Base-by-base conservation (phyloP, 75 land plant genomes). In the Pinus taeda region DNA sequence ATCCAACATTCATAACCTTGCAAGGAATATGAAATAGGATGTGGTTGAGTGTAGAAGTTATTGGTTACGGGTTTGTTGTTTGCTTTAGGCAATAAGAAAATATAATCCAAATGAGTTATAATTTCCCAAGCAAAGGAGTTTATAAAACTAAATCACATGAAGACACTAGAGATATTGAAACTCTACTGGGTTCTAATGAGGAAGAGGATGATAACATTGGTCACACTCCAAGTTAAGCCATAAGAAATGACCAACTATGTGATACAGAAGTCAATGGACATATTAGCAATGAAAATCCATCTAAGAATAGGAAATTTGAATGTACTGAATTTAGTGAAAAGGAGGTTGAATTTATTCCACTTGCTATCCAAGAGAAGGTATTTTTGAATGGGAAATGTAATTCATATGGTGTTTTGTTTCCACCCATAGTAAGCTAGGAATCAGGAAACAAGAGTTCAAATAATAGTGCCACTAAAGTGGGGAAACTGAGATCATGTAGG, bases 191-290 rank as follows among this genome's bases (percentile, higher is more conserved):
- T 78, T 77, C 81, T 9, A 91, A 84, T 45, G 87, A 82, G 30
- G 90, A 83, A 45, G 85, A 89, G 24, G 89, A 89, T 36, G 93
- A 91, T 18, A 91, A 91, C 82, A 91, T 91, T 11, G 93, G 87
- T 15, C 85, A 88, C 29, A 86, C 89, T 18, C 71, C 79, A 59
- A 79, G 87, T 60, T n/a, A 76, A 73, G n/a, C 57, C 15, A 18
- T 55, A 4, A 56, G 33, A 42, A 57, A 57, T 42, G n/a, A 15
- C 30, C 45, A 45, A 22, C 12, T 39, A 15, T 64, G 21, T 26
- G 11, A 18, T 20, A 37, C 22, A 1, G 22, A 42, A 37, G 67
- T 36, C 11, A 15, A n/a, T 64, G 55, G 15, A 39, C 49, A 69
- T 69, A 45, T 69, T 20, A 64, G 67, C 39, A 33, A 30, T 64